phyloP scores from a whole-genome alignment of 1,139 yeast species.

The Sugiyamaella castrensis region DNA sequence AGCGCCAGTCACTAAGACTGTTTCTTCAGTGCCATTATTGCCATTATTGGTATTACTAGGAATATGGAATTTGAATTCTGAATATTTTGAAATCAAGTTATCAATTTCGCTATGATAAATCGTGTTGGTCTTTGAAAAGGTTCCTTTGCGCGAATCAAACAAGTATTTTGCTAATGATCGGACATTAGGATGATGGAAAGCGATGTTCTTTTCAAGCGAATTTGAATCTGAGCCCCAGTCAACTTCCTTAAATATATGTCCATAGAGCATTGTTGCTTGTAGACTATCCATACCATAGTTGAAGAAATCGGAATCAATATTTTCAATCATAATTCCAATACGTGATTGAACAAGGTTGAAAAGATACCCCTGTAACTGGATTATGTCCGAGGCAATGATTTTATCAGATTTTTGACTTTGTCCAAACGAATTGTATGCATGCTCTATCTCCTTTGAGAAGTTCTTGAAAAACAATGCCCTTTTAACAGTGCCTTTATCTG shows the following conservation, averaged over 20 bases:
- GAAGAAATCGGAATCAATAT: background rate
- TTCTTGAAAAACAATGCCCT: background rate
- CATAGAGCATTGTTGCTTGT: background rate
- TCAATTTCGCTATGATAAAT: background rate
- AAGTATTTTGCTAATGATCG: background rate
- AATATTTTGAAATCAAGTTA: background rate
- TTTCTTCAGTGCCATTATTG: background rate
- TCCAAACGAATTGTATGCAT: no score
- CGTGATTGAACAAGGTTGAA: no score
- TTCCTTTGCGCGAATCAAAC: background rate
- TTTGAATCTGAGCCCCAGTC: background rate
- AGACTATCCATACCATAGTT: slow-evolving; percentile 1
- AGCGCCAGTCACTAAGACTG: slow-evolving; percentile 1
- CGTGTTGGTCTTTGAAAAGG: background rate
- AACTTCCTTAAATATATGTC: background rate
- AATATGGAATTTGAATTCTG: background rate
- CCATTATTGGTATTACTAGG: background rate
- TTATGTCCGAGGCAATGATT: background rate
- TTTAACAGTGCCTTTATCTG: slow-evolving; percentile 2
- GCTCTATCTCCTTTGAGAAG: background rate
- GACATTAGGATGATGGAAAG: background rate
- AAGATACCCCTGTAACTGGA: background rate
- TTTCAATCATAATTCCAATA: background rate
- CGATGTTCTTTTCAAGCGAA: background rate
- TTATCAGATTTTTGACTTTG: no score